Evolutionary conservation across 805 yeast genomes (phyloP).

Genomic region (Candida sphagnicola): DNA sequence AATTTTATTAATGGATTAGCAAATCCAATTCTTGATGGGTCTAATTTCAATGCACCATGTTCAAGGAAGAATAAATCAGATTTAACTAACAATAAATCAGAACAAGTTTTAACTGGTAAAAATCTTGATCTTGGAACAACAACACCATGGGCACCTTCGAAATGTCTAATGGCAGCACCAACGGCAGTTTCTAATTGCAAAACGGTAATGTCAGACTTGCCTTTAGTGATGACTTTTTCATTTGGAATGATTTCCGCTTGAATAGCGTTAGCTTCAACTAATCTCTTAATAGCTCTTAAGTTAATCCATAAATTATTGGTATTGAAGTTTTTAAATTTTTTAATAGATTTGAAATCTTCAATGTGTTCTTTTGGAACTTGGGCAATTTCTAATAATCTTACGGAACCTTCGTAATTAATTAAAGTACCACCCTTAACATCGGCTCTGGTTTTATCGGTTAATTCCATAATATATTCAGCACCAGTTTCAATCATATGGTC

Average conservation of each 20-base stretch:
- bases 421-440: constrained; percentile 99
- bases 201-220: constrained; percentile 76
- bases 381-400: constrained; percentile 91
- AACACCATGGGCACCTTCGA: constrained; percentile 93
- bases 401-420: constrained; percentile 92
- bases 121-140: constrained; percentile 98
- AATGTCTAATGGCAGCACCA: constrained; percentile 98
- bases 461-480: constrained; percentile 96
- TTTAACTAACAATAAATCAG: constrained; percentile 90
- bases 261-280: constrained; percentile 78
- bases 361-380: constrained; percentile 98
- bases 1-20: constrained; percentile 92
- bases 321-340: constrained; percentile 97
- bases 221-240: constrained; percentile 74
- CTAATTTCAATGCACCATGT: constrained; percentile 86
- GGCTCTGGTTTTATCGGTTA: constrained; percentile 97
- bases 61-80: constrained; percentile 88
- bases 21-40: constrained; percentile 83
- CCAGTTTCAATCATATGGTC: constrained; percentile 89
- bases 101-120: constrained; percentile 96
- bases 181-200: constrained; percentile 97
- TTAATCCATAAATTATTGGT: constrained; percentile 98
- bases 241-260: constrained; percentile 95
- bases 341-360: constrained; percentile 96
- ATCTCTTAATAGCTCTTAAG: constrained; percentile 87